Evolutionary conservation across 192 early-diverging fungal species (phyloP).

Genomic region (Coemansia sp.): DNA sequence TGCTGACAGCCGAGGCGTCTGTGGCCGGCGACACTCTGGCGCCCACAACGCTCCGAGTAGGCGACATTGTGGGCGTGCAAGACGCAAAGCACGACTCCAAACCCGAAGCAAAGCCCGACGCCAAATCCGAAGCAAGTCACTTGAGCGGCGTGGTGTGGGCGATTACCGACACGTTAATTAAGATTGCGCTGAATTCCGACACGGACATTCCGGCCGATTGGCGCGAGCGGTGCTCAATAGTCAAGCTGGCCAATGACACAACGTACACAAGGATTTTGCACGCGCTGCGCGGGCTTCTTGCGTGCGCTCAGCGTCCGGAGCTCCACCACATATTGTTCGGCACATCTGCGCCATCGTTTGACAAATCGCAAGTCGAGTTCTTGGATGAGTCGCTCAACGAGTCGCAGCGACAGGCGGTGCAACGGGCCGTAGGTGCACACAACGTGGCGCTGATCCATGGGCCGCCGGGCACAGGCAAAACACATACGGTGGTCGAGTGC

Average conservation of each 20-base stretch:
- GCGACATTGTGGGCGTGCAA: constrained; percentile 69
- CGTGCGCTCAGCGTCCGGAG: constrained; percentile 15
- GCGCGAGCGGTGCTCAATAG: constrained; percentile 59
- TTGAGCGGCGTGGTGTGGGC: constrained; percentile 59
- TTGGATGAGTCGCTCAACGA: constrained; percentile 64
- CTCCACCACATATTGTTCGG: constrained; percentile 53
- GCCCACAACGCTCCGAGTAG: constrained; percentile 60
- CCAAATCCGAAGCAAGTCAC: neutral
- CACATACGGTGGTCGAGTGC: constrained; percentile 82
- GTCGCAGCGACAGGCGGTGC: constrained; percentile 71
- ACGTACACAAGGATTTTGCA: constrained; percentile 47
- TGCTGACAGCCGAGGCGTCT: constrained; percentile 66
- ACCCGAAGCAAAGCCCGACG: neutral
- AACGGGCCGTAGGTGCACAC: constrained; percentile 58
- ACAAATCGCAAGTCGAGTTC: constrained; percentile 48
- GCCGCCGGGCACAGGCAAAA: constrained; percentile 90
- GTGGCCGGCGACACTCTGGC: constrained; percentile 60
- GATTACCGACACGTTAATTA: constrained; percentile 60
- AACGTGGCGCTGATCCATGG: constrained; percentile 80
- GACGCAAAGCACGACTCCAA: neutral
- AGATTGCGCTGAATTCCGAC: constrained; percentile 62
- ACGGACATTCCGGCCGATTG: constrained; percentile 57
- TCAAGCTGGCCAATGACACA: constrained; percentile 58
- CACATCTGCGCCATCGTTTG: constrained; percentile 27
- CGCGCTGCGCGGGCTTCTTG: constrained; percentile 33